Conservation (phyloP, 2,329 filamentous ascomycete genomes). For the Fusarium vanettenii region DNA sequence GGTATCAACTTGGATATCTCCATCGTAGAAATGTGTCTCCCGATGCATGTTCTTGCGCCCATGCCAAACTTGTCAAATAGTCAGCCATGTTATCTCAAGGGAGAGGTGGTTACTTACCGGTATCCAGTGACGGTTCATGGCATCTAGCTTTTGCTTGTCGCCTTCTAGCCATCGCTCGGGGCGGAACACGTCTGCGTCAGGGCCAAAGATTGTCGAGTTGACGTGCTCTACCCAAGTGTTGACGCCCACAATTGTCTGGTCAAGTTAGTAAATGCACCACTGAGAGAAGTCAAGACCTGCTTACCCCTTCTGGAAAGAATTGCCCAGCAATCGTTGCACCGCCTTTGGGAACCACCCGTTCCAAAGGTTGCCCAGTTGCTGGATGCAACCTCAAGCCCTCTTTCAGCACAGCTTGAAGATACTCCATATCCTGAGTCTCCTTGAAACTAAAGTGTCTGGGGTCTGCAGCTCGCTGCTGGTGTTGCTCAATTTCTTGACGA, state of each 20-base stretch:
- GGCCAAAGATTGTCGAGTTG: neutral
- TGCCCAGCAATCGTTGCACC: neutral
- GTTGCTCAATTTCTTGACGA: neutral
- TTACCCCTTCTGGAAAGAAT: neutral
- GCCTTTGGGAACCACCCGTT: constrained; percentile 1
- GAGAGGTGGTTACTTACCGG: neutral
- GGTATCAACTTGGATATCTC: neutral
- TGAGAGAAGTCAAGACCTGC: neutral
- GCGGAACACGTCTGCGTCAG: neutral
- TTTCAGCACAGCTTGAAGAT: constrained; percentile 16
- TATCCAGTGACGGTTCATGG: neutral
- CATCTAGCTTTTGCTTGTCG: neutral
- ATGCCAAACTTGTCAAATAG: neutral
- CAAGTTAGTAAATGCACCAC: neutral
- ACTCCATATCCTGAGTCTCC: constrained; percentile 19
- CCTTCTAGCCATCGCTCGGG: neutral
- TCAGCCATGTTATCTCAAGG: neutral
- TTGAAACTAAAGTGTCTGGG: constrained; percentile 6
- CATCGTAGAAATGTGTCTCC: neutral
- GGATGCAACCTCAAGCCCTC: constrained; percentile 16
- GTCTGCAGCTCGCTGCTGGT: neutral
- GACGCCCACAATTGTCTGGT: neutral
- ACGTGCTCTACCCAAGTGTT: neutral
- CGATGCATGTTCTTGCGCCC: neutral
- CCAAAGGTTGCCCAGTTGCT: constrained; percentile 4